Conservation (phyloP, 495 filamentous ascomycete species). For the Platismatia glauca region DNA sequence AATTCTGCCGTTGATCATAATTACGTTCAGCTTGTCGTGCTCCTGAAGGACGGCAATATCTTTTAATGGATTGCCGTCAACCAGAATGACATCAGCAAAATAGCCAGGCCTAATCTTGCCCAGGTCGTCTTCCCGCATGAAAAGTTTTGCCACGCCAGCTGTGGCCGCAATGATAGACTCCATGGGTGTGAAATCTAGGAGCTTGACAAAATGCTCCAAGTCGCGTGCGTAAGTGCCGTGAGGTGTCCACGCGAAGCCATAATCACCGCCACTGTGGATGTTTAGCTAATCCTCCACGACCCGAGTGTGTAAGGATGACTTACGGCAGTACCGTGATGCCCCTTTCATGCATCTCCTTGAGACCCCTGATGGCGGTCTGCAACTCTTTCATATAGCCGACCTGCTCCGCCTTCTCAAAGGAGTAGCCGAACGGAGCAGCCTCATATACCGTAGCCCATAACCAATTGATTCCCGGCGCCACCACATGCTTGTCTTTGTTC, state of each 20-base stretch:
- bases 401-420: neutral
- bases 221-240: conserved; percentile 45
- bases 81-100: neutral
- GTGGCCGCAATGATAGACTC: neutral
- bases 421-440: neutral
- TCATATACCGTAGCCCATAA: neutral
- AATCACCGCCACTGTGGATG: conserved; percentile 29
- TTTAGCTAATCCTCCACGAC: neutral
- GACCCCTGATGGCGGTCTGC: neutral
- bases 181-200: conserved; percentile 26
- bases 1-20: neutral
- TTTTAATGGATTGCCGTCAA: neutral
- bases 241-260: conserved; percentile 46
- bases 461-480: neutral
- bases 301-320: too few species aligned
- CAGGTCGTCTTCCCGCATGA: neutral
- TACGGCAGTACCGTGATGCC: neutral
- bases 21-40: neutral
- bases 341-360: neutral
- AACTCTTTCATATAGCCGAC: neutral
- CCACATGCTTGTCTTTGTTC: neutral
- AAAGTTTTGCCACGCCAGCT: neutral
- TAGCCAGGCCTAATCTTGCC: neutral
- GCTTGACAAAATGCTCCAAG: conserved; percentile 44
- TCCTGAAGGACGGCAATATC: neutral